Evolutionary conservation across 2,329 filamentous ascomycete species (phyloP).

Genomic region (Bertia moriformis): DNA sequence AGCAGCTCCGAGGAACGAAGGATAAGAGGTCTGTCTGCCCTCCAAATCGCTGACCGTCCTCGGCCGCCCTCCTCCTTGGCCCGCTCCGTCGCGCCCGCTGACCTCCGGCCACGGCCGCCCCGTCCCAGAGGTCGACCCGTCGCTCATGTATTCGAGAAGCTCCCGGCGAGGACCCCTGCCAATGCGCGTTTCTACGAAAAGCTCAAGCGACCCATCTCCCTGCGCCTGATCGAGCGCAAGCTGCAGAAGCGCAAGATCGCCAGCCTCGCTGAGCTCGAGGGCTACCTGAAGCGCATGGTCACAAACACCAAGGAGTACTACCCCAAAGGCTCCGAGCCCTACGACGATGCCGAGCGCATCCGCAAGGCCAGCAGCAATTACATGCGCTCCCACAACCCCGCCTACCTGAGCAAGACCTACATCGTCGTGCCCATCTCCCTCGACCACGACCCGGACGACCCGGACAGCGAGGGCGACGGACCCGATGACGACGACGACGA

Average conservation of each 20-base stretch:
- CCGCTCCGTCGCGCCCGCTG: neutral
- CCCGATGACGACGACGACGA: too few species aligned
- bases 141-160: slow-evolving; percentile 59
- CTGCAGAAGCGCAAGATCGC: slow-evolving; percentile 55
- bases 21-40: slow-evolving; percentile 60
- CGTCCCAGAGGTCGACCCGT: slow-evolving; percentile 52
- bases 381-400: slow-evolving; percentile 77
- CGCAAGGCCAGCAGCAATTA: slow-evolving; percentile 75
- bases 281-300: slow-evolving; percentile 77
- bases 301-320: slow-evolving; percentile 78
- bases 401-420: slow-evolving; percentile 55
- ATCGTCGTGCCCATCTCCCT: slow-evolving; percentile 61
- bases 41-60: slow-evolving; percentile 5
- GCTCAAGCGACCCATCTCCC: slow-evolving; percentile 64
- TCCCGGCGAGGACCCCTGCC: slow-evolving; percentile 39
- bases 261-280: slow-evolving; percentile 61
- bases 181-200: slow-evolving; percentile 66
- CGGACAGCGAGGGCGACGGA: slow-evolving; percentile 4
- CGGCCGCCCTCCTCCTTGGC: neutral
- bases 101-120: too few species aligned
- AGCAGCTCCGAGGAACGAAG: slow-evolving; percentile 59
- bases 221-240: slow-evolving; percentile 64
- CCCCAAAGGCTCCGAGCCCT: slow-evolving; percentile 55
- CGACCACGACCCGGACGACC: slow-evolving; percentile 32
- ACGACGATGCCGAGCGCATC: slow-evolving; percentile 73